phyloP scores from a whole-genome alignment of 345 rosid genomes.

The Salix exigua region DNA sequence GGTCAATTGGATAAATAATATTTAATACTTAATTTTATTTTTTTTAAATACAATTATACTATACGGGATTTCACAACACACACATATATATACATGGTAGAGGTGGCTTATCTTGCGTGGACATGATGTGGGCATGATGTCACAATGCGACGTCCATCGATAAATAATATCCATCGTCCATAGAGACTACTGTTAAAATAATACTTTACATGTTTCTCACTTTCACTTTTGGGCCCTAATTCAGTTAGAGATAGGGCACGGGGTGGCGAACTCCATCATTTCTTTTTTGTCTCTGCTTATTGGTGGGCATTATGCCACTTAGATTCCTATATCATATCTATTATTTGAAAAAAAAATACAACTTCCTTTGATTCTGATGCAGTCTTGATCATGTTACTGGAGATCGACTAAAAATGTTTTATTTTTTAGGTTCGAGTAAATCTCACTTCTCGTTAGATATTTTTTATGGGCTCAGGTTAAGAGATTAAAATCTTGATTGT shows the following conservation, averaged over 20 bases:
- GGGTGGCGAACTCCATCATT: conserved; percentile 56
- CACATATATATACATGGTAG: too few relatives aligned
- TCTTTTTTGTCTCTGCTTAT: conserved; percentile 50
- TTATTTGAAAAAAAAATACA: too few relatives aligned
- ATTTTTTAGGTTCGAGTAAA: too few relatives aligned
- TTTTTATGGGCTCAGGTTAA: too few relatives aligned
- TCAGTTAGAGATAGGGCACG: conserved; percentile 25
- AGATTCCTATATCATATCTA: neutral
- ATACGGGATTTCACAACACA: too few relatives aligned
- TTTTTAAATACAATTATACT: too few relatives aligned
- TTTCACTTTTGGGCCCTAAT: conserved; percentile 30
- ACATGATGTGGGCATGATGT: conserved; percentile 34
- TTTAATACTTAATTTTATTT: too few relatives aligned
- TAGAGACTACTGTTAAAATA: neutral
- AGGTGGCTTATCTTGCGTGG: conserved; percentile 17
- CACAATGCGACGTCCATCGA: conserved; percentile 23
- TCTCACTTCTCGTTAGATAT: too few relatives aligned
- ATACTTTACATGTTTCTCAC: neutral
- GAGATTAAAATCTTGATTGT: fast-evolving
- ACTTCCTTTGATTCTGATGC: too few relatives aligned
- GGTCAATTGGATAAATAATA: too few relatives aligned
- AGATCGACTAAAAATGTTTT: too few relatives aligned
- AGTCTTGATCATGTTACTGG: too few relatives aligned
- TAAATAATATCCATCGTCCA: conserved; percentile 10
- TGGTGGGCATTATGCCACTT: conserved; percentile 37